Evolutionary conservation across 2,329 filamentous ascomycete species (phyloP).

Genomic region (Ustulina deusta): DNA sequence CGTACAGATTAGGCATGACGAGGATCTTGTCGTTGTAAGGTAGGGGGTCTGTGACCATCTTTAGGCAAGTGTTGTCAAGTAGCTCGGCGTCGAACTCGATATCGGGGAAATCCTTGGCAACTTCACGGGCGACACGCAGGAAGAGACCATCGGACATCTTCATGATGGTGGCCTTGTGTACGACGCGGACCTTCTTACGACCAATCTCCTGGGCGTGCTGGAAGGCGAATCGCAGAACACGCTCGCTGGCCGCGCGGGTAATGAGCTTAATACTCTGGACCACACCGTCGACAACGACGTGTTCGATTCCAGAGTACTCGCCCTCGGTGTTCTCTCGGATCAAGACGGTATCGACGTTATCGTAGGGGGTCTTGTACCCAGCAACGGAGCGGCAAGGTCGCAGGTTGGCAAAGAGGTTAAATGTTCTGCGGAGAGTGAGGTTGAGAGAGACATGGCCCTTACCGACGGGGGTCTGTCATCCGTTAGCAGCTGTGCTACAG

Average conservation of each 20-base stretch:
- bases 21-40: constrained; percentile 99
- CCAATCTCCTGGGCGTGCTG: constrained; percentile 95
- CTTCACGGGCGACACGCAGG: constrained; percentile 84
- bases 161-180: constrained; percentile 99
- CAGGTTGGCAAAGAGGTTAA: constrained; percentile 99
- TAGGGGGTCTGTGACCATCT: constrained; percentile 95
- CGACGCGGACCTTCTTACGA: constrained; percentile 95
- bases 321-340: constrained; percentile 99
- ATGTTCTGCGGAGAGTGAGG: constrained; percentile 96
- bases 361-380: constrained; percentile 98
- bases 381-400: constrained; percentile 97
- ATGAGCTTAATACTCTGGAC: constrained; percentile 99
- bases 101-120: constrained; percentile 94
- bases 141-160: constrained; percentile 99
- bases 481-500: constrained; percentile 27
- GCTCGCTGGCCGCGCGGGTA: constrained; percentile 92
- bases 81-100: constrained; percentile 98
- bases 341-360: constrained; percentile 94
- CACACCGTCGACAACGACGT: constrained; percentile 96
- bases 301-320: constrained; percentile 99
- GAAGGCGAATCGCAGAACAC: constrained; percentile 97
- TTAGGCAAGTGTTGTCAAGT: constrained; percentile 98
- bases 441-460: constrained; percentile 99
- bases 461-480: constrained; percentile 84
- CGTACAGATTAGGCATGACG: constrained; percentile 98